These are phyloP conservation scores for Backusella parvicylindrica DNA, from an alignment of 192 early-diverging fungal species.

Conservation along the genomic window DNA sequence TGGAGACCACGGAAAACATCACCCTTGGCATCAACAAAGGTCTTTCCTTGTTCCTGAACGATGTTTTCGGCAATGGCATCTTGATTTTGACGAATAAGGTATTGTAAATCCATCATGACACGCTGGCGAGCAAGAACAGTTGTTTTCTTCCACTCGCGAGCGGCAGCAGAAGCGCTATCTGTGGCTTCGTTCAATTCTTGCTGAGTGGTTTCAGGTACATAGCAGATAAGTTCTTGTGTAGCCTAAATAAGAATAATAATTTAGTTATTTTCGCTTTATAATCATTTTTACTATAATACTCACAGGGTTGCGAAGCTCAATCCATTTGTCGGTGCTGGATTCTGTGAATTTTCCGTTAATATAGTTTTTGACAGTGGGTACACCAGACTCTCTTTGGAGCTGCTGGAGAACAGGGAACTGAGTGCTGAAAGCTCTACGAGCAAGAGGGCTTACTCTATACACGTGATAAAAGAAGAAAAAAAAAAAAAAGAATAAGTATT, in stretches of 20 bases:
- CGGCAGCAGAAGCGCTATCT: constrained; percentile 68
- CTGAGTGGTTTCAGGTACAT: constrained; percentile 85
- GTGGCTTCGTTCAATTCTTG: constrained; percentile 80
- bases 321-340: constrained; percentile 82
- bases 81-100: constrained; percentile 75
- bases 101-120: constrained; percentile 89
- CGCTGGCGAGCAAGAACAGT: constrained; percentile 82
- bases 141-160: constrained; percentile 83
- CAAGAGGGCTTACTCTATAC: neutral
- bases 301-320: constrained; percentile 88
- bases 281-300: constrained; percentile 18
- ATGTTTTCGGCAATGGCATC: constrained; percentile 81
- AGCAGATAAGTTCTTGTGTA: constrained; percentile 82
- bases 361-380: constrained; percentile 59
- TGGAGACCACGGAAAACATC: constrained; percentile 91
- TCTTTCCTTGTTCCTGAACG: constrained; percentile 90
- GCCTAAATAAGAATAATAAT: constrained; percentile 59
- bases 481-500: neutral
- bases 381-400: neutral
- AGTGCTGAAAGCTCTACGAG: constrained; percentile 21
- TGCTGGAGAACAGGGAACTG: constrained; percentile 32
- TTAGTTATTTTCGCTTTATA: neutral
- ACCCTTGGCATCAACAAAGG: constrained; percentile 85
- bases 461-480: neutral
- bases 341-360: constrained; percentile 93